These are phyloP conservation scores for Sordariomycetes sp. DNA, from an alignment of 2,329 filamentous ascomycete species.

Conservation along the genomic window DNA sequence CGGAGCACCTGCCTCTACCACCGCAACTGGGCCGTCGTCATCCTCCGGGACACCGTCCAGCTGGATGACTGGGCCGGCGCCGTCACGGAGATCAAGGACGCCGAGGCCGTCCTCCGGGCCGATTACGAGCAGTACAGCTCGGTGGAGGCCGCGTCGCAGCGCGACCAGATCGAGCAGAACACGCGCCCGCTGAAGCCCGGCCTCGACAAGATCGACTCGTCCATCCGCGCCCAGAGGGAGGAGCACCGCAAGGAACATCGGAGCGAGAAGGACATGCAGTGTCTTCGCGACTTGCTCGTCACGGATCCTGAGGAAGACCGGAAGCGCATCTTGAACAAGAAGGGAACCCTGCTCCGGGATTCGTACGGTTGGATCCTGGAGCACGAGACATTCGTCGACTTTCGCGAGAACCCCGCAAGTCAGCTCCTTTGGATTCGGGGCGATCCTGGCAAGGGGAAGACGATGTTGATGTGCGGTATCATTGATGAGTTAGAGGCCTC, in stretches of 20 bases:
- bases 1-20: conserved; percentile 25
- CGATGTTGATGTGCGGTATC: not conserved
- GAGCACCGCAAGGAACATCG: no score
- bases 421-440: not conserved
- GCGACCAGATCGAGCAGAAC: no score
- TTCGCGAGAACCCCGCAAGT: not conserved
- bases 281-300: not conserved
- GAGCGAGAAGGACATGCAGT: not conserved
- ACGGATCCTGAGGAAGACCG: not conserved
- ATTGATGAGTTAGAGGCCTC: not conserved
- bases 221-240: no score
- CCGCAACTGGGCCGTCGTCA: conserved; percentile 13
- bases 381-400: not conserved
- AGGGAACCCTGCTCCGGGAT: not conserved
- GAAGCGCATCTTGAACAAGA: not conserved
- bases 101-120: conserved; percentile 12
- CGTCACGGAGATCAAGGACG: conserved; percentile 15
- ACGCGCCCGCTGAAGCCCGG: no score
- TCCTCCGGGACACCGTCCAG: conserved; percentile 17
- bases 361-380: not conserved
- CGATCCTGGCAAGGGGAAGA: not conserved
- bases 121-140: conserved; percentile 8
- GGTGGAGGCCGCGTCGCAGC: no score
- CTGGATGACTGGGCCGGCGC: conserved; percentile 22
- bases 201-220: no score